phyloP scores from a whole-genome alignment of 2,329 filamentous ascomycete genomes.

The Botryotinia globosa region DNA sequence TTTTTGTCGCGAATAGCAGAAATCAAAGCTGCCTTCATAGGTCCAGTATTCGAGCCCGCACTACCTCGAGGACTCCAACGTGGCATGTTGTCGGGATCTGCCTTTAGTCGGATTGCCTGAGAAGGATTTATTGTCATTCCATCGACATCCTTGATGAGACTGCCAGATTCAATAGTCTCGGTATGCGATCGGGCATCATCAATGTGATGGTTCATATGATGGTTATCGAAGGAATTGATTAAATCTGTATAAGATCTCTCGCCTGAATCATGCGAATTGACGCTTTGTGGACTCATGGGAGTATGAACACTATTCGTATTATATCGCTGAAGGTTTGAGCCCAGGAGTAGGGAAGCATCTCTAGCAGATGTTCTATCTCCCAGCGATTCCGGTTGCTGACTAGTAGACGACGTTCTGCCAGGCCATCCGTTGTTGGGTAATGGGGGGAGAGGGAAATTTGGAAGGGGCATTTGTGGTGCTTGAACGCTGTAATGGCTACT shows the following conservation, averaged over 20 bases:
- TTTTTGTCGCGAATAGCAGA: constrained; percentile 56
- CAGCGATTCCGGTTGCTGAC: constrained; percentile 17
- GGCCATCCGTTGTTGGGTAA: constrained; percentile 21
- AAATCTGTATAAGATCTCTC: constrained; percentile 15
- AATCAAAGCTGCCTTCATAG: constrained; percentile 49
- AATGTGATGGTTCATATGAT: constrained; percentile 22
- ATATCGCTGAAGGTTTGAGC: constrained; percentile 18
- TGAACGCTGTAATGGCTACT: constrained; percentile 13
- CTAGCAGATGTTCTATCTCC: constrained; percentile 12
- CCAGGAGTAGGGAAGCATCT: not conserved
- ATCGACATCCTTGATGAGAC: constrained; percentile 40
- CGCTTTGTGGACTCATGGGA: not conserved
- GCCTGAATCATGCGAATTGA: not conserved
- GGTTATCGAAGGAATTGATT: constrained; percentile 26
- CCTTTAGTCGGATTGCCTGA: constrained; percentile 50
- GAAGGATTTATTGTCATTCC: constrained; percentile 43
- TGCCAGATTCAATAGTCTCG: constrained; percentile 39
- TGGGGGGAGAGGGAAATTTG: constrained; percentile 17
- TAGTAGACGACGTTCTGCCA: constrained; percentile 24
- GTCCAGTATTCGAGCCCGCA: constrained; percentile 44
- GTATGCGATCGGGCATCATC: constrained; percentile 36
- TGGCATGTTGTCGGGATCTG: constrained; percentile 51
- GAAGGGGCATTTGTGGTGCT: constrained; percentile 24
- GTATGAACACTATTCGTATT: not conserved
- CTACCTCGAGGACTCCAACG: constrained; percentile 50